Base-by-base conservation (phyloP, 805 yeast species). In the Ogataea sp. region DNA sequence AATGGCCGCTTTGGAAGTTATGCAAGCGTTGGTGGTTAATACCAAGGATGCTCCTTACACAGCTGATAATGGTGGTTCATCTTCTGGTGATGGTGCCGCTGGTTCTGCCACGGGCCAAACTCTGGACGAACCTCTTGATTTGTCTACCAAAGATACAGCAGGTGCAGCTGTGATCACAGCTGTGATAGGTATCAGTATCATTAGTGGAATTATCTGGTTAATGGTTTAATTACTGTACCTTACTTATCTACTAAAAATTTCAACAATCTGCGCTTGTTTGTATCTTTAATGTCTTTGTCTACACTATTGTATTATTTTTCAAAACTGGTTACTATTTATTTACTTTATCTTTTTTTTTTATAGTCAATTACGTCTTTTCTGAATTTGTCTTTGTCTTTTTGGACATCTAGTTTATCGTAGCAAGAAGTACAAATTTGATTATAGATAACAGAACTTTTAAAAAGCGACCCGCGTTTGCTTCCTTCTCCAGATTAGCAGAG, bases 101-200 rank as follows among this genome's bases (percentile, higher is more conserved):
- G 96, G 95, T 43, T 66, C 75, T 28, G 65, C 70, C 10, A 61
- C 64, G 40, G 53, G 65, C 9, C 47, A 65, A 17, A 70, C 75
- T 20, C 61, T 73, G n/a, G n/a, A n/a, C n/a, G n/a, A n/a, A n/a
- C n/a, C n/a, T 42, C 34, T 58, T 26, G 47, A 53, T 29, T 59
- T 77, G 28, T 59, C 66, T 18, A 46, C 55, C 1, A 75, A 72
- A 8, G 80, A 74, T 47, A 64, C 61, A 39, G 87, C 82, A 1
- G 89, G 87, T 37, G 89, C 88, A 2, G 75, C 82, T 34, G 67
- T 82, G 21, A 71, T 80, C 34, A 82, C 89, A 1, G 67, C 75
- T 46, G 53, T 81, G 27, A 51, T 76, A 39, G 80, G 78, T 16
- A 43, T 33, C 10, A 17, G 29, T 25, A 32, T 32, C 14, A n/a